These are phyloP conservation scores for Ilex asprella DNA, from an alignment of 257 asterid species.

Conservation along the genomic window DNA sequence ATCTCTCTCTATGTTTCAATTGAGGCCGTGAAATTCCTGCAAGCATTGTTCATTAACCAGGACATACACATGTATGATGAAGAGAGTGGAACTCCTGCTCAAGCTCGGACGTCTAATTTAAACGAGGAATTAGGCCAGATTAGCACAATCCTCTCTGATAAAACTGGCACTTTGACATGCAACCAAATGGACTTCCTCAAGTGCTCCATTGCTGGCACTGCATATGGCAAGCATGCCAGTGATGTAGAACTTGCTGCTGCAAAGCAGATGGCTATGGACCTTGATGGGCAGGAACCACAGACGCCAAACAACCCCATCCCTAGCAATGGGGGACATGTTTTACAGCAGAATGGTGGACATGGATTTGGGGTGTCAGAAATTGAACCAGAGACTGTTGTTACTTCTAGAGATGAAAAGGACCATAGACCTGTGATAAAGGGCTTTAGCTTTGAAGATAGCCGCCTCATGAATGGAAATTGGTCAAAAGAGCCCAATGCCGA, in stretches of 20 bases:
- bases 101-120: slow-evolving; percentile 89
- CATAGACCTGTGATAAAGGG: slow-evolving; percentile 60
- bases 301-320: slow-evolving; percentile 5
- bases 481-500: slow-evolving; percentile 57
- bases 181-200: slow-evolving; percentile 97
- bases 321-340: slow-evolving; percentile 23
- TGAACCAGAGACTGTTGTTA: slow-evolving; percentile 57
- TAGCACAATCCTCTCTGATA: slow-evolving; percentile 84
- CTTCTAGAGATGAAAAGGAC: slow-evolving; percentile 43
- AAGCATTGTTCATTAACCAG: slow-evolving; percentile 76
- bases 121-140: slow-evolving; percentile 95
- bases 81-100: slow-evolving; percentile 91
- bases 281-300: slow-evolving; percentile 46
- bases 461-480: slow-evolving; percentile 89
- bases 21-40: slow-evolving; percentile 91
- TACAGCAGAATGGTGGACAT: slow-evolving; percentile 30
- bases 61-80: slow-evolving; percentile 87
- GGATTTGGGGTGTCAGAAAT: slow-evolving; percentile 47
- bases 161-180: slow-evolving; percentile 94
- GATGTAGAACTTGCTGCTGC: slow-evolving; percentile 95
- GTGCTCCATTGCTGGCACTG: slow-evolving; percentile 83
- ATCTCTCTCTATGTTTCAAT: slow-evolving; percentile 92
- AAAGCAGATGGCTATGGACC: slow-evolving; percentile 79
- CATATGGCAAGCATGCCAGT: slow-evolving; percentile 75
- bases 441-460: slow-evolving; percentile 80